Evolutionary conservation across 257 asterid genomes (phyloP).

Genomic region (Paulownia fortunei): DNA sequence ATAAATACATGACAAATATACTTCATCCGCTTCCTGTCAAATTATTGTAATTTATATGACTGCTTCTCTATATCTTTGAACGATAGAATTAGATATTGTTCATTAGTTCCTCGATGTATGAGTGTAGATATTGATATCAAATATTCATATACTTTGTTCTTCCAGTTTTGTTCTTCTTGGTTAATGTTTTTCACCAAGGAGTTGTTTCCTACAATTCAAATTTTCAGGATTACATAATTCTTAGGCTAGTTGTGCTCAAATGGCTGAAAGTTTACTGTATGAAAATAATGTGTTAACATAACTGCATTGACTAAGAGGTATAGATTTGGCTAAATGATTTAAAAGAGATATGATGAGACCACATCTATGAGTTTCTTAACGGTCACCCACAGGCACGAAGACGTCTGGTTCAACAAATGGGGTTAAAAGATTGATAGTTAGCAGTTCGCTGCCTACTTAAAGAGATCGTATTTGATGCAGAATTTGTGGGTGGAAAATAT

Average conservation of each 20-base stretch:
- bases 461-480: too few species aligned
- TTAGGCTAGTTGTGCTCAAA: not conserved
- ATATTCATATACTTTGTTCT: too few species aligned
- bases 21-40: too few species aligned
- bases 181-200: not conserved
- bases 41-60: not conserved
- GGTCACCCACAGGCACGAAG: not conserved
- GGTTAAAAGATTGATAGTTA: not conserved
- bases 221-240: not conserved
- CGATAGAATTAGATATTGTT: not conserved
- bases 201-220: not conserved
- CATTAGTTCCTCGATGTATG: not conserved
- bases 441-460: not conserved
- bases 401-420: not conserved
- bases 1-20: not conserved
- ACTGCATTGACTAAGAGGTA: not conserved
- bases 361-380: not conserved
- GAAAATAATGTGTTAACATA: not conserved
- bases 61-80: not conserved
- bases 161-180: not conserved
- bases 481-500: too few species aligned
- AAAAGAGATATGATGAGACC: not conserved
- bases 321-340: not conserved
- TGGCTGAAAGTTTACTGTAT: not conserved
- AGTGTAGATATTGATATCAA: not conserved